Evolutionary conservation across 345 rosid genomes (phyloP), one percentile per base, ranked within the genome.

Genomic region (Eucalyptus sp.): DNA sequence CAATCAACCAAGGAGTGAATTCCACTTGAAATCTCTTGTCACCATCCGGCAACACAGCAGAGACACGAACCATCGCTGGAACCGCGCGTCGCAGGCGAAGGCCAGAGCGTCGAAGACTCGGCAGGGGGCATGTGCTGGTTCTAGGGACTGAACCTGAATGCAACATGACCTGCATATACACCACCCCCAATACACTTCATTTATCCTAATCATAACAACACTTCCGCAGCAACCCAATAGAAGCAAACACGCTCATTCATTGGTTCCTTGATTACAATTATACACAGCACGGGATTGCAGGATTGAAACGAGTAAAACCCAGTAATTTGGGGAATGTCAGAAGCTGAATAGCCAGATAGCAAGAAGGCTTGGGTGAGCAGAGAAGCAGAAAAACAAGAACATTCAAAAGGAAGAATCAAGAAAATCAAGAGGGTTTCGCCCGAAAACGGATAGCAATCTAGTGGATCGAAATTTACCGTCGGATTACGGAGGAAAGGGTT

Each of bases 1-100:
- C 99, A 90, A 97, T 92, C 88, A 96, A 94, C 99, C 99, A 97
- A 79, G 99, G 99, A 44, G 99, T 96, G 71, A 94, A 97, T 91
- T 97, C 99, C 90, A 94, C 91, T 92, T 94, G 92, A 90, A 92
- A 91, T 86, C 94, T 89, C 64, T 92, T 91, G 89, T 87, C 86
- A 64, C 90, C 92, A 87, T 89, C 91, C 0, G 92, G 89, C 88
- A 89, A 51, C 4, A 94, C 93, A 41, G 98, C 96, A 86, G 88
- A 91, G 44, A 94, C 87, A 85, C 88, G 89, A 87, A 94, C 87
- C 90, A 91, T 93, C 31, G 85, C 89, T 4, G 92, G 89, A 64
- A 66, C 90, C 58, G 64, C 68, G 79, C 50, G 89, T 92, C 54
- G 86, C 20, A 3, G 41, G n/a, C 54, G 50, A 44, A 81, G 27